Base-by-base conservation (phyloP, 345 rosid species). In the Eucalyptus curtisii region DNA sequence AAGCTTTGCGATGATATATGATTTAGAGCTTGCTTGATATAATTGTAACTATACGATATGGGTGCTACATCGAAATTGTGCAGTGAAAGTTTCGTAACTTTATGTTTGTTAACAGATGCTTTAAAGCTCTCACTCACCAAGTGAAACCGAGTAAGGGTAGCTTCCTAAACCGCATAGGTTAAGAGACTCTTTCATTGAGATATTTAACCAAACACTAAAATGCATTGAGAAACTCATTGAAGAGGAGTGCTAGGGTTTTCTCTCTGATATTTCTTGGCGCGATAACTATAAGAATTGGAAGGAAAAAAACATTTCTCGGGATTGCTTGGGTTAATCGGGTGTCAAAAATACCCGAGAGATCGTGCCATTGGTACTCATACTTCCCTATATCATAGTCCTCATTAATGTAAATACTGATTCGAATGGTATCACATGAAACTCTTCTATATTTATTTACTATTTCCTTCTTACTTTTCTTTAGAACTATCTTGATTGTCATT, bases 1-100 rank as follows among this genome's bases (percentile, higher is more conserved):
- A 7, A 71, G 25, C 81, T 68, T 33, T 0, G 7, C 0, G 1
- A 33, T 0, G 7, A 33, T 17, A 17, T 17, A 20, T 33, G 10
- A 22, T 68, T 68, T 71, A 71, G 81, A 71, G 45, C 22, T 33
- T 0, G 1, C 12, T 33, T 0, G 44, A 11, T 33, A 68, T 19
- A 10, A 33, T 9, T 33, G 2, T 9, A 71, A 33, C 4, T 10
- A 66, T 64, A 64, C 14, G 76, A 31, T 31, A 31, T 66, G 6
- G 12, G 27, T 19, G 13, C 22, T 6, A 71, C 81, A 37, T 37
- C 1, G 7, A 71, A 71, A 71, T 37, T 10, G 81, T 19, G 45
- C 0, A 1, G 1, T 10, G 6, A 71, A 19, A 37, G 81, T 71
- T 8, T 37, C 4, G 14, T 71, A 19, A 37, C 25, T 5, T 10